Conservation (phyloP, 805 yeast genomes). For the Wickerhamomyces chaumierensis region DNA sequence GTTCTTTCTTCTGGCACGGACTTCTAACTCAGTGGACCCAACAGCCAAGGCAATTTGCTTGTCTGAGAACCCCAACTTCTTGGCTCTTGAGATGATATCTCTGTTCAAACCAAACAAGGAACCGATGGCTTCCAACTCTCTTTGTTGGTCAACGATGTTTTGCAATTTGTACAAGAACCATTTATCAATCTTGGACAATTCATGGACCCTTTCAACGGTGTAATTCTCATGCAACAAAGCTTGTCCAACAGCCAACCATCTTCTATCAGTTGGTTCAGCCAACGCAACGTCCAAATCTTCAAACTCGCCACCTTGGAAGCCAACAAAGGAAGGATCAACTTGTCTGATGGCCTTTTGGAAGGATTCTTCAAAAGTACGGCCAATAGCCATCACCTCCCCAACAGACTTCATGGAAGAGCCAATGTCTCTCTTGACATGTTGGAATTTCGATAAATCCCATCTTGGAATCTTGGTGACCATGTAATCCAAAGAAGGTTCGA, state of each 20-base stretch:
- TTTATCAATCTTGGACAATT: slow-evolving; percentile 82
- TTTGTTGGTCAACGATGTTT: slow-evolving; percentile 88
- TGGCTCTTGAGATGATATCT: slow-evolving; percentile 68
- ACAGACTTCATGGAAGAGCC: slow-evolving; percentile 98
- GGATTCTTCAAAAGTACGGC: slow-evolving; percentile 94
- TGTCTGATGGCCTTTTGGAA: slow-evolving; percentile 96
- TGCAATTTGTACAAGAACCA: slow-evolving; percentile 91
- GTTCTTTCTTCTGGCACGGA: slow-evolving; percentile 71
- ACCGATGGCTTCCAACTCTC: slow-evolving; percentile 58
- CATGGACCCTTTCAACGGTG: slow-evolving; percentile 86
- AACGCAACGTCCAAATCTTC: slow-evolving; percentile 71
- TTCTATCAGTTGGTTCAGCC: slow-evolving; percentile 84
- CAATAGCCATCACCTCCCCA: slow-evolving; percentile 99
- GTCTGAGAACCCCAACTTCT: slow-evolving; percentile 92
- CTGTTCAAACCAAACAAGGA: slow-evolving; percentile 48
- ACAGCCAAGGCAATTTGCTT: slow-evolving; percentile 80
- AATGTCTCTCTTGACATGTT: slow-evolving; percentile 85
- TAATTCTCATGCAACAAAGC: slow-evolving; percentile 88
- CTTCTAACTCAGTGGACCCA: slow-evolving; percentile 63
- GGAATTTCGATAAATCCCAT: slow-evolving; percentile 95
- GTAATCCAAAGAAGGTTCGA: slow-evolving; percentile 94
- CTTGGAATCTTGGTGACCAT: slow-evolving; percentile 96
- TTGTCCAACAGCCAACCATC: slow-evolving; percentile 98
- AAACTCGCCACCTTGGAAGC: slow-evolving; percentile 80
- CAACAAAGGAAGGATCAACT: slow-evolving; percentile 82